Percentiles rank a stretch among this genome's conserved stretches.
Conservation (phyloP, 2,329 filamentous ascomycete species). For the Neonectria sp. region DNA sequence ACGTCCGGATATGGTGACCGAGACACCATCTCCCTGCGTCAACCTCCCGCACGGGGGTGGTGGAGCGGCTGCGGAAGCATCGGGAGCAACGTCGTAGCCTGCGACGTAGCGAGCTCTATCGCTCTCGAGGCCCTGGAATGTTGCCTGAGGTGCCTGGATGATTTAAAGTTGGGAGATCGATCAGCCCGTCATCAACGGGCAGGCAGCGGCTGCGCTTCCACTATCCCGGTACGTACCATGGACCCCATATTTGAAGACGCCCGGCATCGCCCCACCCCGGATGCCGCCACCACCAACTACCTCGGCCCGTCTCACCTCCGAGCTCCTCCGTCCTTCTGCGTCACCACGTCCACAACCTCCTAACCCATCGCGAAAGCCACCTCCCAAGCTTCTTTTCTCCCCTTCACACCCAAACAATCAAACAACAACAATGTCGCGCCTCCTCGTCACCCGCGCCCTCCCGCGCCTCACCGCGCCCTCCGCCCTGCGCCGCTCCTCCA, state of each 20-base stretch:
- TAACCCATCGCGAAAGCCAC: neutral
- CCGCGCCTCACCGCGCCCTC: constrained; percentile 25
- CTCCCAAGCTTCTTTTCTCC: neutral
- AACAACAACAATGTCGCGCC: constrained; percentile 37
- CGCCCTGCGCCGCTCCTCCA: constrained; percentile 53
- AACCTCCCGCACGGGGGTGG: constrained; percentile 6
- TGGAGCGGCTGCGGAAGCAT: constrained; percentile 3
- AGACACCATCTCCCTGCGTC: constrained; percentile 9
- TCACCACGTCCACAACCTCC: neutral
- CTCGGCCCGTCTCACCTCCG: constrained; percentile 29
- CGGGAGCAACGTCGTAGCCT: neutral
- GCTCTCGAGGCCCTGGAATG: too few species aligned
- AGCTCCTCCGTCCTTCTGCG: constrained; percentile 7
- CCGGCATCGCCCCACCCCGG: neutral
- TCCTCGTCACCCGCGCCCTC: constrained; percentile 33
- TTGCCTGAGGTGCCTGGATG: neutral
- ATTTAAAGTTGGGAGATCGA: neutral
- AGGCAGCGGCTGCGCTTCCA: neutral
- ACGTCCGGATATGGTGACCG: constrained; percentile 42
- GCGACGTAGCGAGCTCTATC: neutral
- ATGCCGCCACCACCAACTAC: neutral
- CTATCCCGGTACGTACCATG: constrained; percentile 4
- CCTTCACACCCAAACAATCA: neutral
- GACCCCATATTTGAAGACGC: neutral
- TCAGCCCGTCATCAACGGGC: neutral